Conservation (phyloP, 129 eudicot species). For the Sambucus nigra region DNA sequence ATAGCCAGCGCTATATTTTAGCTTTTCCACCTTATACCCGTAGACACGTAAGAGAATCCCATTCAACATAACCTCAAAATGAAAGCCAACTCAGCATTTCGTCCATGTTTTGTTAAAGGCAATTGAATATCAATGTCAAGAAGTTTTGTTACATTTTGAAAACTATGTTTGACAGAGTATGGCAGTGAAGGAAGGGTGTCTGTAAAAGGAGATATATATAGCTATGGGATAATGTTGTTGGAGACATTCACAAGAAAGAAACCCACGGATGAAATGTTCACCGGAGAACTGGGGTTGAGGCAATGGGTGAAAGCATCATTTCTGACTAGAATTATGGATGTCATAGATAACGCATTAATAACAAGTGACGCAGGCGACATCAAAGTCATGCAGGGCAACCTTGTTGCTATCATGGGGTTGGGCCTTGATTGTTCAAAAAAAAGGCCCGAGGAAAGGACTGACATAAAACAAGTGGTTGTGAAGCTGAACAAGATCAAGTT, state of each 20-base stretch:
- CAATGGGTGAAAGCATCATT: slow-evolving; percentile 9
- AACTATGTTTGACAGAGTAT: slow-evolving; percentile 9
- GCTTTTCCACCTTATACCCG: no score
- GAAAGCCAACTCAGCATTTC: no score
- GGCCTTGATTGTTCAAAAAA: slow-evolving; percentile 4
- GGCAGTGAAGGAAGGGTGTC: slow-evolving; percentile 12
- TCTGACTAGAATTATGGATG: neutral
- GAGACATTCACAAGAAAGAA: slow-evolving; percentile 14
- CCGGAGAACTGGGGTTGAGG: slow-evolving; percentile 4
- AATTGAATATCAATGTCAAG: no score
- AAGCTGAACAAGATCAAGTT: slow-evolving; percentile 7
- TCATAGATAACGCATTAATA: neutral
- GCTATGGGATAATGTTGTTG: slow-evolving; percentile 9
- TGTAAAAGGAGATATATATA: slow-evolving; percentile 5
- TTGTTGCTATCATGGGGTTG: slow-evolving; percentile 6
- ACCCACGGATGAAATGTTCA: slow-evolving; percentile 10
- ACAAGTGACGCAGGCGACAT: neutral
- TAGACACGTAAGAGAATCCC: no score
- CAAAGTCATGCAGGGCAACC: neutral
- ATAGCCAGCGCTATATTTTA: no score
- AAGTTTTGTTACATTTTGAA: no score
- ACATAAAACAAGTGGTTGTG: slow-evolving; percentile 8
- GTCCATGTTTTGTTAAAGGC: no score
- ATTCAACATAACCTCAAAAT: no score
- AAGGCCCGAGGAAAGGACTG: slow-evolving; percentile 3